phyloP scores from a whole-genome alignment of 805 yeast species.

The Candida palmyrensis region DNA sequence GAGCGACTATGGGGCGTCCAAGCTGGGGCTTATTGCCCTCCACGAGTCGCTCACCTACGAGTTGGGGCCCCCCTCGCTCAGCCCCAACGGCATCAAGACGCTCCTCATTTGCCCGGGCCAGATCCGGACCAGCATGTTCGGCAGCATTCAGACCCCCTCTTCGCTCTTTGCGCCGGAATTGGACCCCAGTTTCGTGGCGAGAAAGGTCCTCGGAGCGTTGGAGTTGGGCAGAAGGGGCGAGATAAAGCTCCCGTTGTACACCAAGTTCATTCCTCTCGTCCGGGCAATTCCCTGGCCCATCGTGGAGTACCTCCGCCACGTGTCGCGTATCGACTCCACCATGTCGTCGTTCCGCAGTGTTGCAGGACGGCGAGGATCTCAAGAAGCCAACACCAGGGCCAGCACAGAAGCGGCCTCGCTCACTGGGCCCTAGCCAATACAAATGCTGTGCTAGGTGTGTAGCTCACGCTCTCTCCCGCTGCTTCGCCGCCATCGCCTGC shows the following conservation, averaged over 20 bases:
- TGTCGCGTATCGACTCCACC: conserved; percentile 65
- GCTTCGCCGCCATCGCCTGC: too few relatives aligned
- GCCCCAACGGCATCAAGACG: conserved; percentile 56
- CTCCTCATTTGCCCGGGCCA: conserved; percentile 87
- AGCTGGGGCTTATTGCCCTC: conserved; percentile 77
- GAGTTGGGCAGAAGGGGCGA: conserved; percentile 62
- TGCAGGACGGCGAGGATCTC: conserved; percentile 10
- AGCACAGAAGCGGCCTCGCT: conserved; percentile 1
- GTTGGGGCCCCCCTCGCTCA: conserved; percentile 47
- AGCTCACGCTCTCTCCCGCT: too few relatives aligned
- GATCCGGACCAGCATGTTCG: conserved; percentile 68
- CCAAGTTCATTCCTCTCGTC: conserved; percentile 65
- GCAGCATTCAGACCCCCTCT: conserved; percentile 70
- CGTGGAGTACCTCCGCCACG: conserved; percentile 45
- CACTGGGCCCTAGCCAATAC: too few relatives aligned
- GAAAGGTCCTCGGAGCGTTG: conserved; percentile 48
- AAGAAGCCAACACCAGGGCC: conserved; percentile 1
- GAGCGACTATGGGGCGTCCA: conserved; percentile 85
- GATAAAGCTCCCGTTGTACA: conserved; percentile 71
- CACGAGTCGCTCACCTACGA: conserved; percentile 80
- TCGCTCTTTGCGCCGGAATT: conserved; percentile 76
- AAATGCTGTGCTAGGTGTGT: too few relatives aligned
- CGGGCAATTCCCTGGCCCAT: conserved; percentile 72
- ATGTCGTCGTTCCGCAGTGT: conserved; percentile 24
- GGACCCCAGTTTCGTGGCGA: conserved; percentile 63